phyloP scores from a whole-genome alignment of 306 rosid species.

The Hippophae gyantsensis region DNA sequence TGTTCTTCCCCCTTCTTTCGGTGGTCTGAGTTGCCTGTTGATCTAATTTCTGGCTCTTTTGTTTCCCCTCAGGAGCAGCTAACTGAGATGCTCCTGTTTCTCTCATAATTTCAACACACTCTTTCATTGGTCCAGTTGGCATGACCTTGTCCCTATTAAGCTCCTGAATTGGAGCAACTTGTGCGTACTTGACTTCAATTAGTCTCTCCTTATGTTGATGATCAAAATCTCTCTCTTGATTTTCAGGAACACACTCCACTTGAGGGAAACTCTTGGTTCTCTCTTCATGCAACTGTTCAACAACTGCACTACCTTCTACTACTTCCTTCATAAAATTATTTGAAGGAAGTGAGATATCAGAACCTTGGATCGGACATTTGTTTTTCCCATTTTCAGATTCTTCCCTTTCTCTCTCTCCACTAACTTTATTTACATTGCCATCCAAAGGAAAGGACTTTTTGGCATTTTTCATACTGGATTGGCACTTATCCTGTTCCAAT shows the following conservation, averaged over 20 bases:
- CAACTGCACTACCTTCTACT: slow-evolving; percentile 27
- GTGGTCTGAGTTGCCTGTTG: slow-evolving; percentile 29
- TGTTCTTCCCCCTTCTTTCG: slow-evolving; percentile 38
- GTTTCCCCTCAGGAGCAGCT: slow-evolving; percentile 25
- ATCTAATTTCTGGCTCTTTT: slow-evolving; percentile 28
- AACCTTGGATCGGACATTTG: slow-evolving; percentile 23
- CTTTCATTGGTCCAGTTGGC: slow-evolving; percentile 25
- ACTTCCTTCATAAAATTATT: slow-evolving; percentile 25
- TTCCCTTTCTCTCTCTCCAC: slow-evolving; percentile 23
- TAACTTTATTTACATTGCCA: slow-evolving; percentile 20
- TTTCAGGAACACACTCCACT: slow-evolving; percentile 30
- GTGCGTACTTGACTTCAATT: slow-evolving; percentile 24
- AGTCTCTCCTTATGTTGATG: slow-evolving; percentile 34
- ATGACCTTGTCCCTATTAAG: slow-evolving; percentile 21
- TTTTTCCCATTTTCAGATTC: slow-evolving; percentile 16
- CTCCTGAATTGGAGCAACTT: slow-evolving; percentile 22
- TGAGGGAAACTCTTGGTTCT: slow-evolving; percentile 26
- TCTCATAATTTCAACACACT: slow-evolving; percentile 25
- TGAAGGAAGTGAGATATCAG: slow-evolving; percentile 14
- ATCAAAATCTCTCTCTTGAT: slow-evolving; percentile 34
- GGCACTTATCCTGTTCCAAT: slow-evolving; percentile 14
- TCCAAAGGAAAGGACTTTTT: slow-evolving; percentile 21
- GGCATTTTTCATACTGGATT: slow-evolving; percentile 24
- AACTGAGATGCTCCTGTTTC: slow-evolving; percentile 27
- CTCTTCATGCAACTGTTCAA: slow-evolving; percentile 22